Conservation (phyloP, 257 asterid species). For the Lycium ferocissimum region DNA sequence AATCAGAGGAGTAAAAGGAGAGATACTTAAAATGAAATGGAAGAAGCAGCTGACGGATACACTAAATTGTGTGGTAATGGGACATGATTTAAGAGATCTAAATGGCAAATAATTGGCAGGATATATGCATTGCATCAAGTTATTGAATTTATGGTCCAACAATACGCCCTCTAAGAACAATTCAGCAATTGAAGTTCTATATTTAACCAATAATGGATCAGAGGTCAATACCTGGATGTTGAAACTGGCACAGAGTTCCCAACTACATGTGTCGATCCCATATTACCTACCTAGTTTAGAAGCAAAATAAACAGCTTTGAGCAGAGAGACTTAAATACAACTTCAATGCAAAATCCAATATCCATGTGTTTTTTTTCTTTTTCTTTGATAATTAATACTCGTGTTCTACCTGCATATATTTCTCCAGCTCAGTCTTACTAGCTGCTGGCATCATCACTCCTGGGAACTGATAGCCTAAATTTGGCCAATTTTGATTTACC, state of each 20-base stretch:
- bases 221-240: constrained; percentile 57
- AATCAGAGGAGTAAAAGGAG: not conserved
- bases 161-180: constrained; percentile 11
- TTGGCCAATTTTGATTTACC: constrained; percentile 73
- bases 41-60: not conserved
- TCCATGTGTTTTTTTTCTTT: not conserved
- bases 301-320: constrained; percentile 34
- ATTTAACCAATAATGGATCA: not conserved
- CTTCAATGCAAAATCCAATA: not conserved
- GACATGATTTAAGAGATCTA: not conserved
- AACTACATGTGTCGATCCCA: constrained; percentile 53
- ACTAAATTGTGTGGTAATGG: not conserved
- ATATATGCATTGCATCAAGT: not conserved
- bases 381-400: constrained; percentile 1
- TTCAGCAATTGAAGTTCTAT: not conserved
- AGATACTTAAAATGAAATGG: not conserved
- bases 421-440: constrained; percentile 59
- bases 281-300: constrained; percentile 66
- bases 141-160: not conserved
- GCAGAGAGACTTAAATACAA: not conserved
- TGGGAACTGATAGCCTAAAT: constrained; percentile 72
- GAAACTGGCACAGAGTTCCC: constrained; percentile 63
- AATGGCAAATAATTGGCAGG: not conserved
- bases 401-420: constrained; percentile 70
- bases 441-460: constrained; percentile 68